Evolutionary conservation across 495 filamentous ascomycete species (phyloP), one percentile per base, ranked within the genome.

Genomic region (Penicillium coffeae): DNA sequence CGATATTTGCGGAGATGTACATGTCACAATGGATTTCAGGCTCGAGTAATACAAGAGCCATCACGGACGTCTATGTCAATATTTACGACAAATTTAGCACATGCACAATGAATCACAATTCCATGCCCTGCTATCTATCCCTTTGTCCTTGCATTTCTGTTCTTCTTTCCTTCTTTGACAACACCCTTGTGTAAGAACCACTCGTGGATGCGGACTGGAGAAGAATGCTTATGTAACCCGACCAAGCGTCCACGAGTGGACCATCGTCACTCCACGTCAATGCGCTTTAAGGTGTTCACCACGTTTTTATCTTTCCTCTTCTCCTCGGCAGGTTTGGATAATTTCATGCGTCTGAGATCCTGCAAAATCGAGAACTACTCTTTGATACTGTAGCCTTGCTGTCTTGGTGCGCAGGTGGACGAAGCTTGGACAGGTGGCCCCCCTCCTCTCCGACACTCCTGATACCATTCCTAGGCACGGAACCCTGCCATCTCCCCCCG

Each of bases 211-310:
- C n/a, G n/a, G n/a, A n/a, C n/a, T n/a, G n/a, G n/a, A n/a, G n/a
- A n/a, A 30, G 25, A 30, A 5, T 4, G 25, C 25, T 63, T 63
- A 62, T 56, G 55, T 59, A 62, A 65, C 37, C 20, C 16, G 35
- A 22, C 35, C 14, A 32, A 25, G 14, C 45, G 48, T 44, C 40
- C 32, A 59, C 49, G 38, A 32, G 25, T 35, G 42, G 41, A 35
- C 55, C 58, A 53, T 62, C 58, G 57, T 62, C 58, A 62, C 60
- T 64, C 60, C 58, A 54, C 52, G 25, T 30, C 10, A 30, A 30
- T 30, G 25, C 25, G 10, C 25, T 30, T 49, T 42, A 15, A n/a
- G 38, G 15, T 48, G 48, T 53, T 47, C 27, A 54, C 54, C 41
- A 60, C 55, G 25, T 49, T 46, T 43, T 52, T 42, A 47, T 45